Percentiles rank a stretch among this genome's conserved stretches.
Conservation (phyloP, 1,284 basidiomycete species). For the Malassezia sp. region DNA sequence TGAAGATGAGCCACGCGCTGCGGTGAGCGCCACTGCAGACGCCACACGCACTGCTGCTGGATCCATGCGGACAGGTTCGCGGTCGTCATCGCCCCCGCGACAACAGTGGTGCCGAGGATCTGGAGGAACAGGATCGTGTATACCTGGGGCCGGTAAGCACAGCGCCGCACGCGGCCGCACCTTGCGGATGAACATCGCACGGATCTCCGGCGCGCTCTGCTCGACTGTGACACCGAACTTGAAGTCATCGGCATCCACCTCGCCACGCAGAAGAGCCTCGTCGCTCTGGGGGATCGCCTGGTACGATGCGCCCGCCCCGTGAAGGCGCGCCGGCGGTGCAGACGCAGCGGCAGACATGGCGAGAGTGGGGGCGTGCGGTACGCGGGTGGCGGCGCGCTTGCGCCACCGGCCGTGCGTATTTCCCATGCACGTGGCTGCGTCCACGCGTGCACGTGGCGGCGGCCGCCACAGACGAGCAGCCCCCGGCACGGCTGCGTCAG, state of each 20-base stretch:
- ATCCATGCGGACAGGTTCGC: constrained; percentile 25
- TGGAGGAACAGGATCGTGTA: constrained; percentile 39
- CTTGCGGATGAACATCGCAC: constrained; percentile 39
- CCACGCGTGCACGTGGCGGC: too few relatives aligned
- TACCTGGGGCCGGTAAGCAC: constrained; percentile 13
- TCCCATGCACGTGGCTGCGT: not conserved
- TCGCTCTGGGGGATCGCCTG: constrained; percentile 17
- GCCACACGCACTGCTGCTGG: constrained; percentile 23
- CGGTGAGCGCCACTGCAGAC: not conserved
- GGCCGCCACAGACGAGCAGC: too few relatives aligned
- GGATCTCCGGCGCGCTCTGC: constrained; percentile 39
- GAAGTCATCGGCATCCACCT: constrained; percentile 40
- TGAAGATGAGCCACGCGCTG: constrained; percentile 32
- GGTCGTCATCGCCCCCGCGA: constrained; percentile 29
- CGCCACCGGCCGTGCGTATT: not conserved
- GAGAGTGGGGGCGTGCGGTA: not conserved
- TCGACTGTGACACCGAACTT: constrained; percentile 43
- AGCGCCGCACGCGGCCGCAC: constrained; percentile 1
- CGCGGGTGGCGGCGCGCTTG: not conserved
- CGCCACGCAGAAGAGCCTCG: constrained; percentile 18
- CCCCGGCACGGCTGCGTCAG: too few relatives aligned
- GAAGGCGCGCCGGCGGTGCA: constrained; percentile 6
- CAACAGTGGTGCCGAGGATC: constrained; percentile 34
- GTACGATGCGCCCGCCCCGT: too few relatives aligned
- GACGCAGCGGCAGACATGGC: not conserved